These are phyloP conservation scores for Botrytis aclada DNA, from an alignment of 2,329 filamentous ascomycete genomes.

Conservation along the genomic window DNA sequence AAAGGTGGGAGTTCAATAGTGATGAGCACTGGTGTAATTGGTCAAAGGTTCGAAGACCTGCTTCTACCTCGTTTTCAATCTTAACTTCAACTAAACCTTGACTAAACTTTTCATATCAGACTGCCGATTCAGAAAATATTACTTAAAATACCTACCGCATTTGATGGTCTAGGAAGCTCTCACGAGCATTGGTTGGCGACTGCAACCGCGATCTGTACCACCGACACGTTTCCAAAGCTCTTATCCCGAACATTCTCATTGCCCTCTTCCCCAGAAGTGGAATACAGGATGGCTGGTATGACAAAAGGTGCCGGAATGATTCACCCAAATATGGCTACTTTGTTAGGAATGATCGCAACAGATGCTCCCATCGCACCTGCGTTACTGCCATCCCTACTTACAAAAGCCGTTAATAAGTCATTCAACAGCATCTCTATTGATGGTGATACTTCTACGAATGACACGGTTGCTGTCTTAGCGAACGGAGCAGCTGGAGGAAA, in stretches of 20 bases:
- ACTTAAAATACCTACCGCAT: slow-evolving; percentile 73
- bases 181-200: slow-evolving; percentile 83
- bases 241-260: slow-evolving; percentile 76
- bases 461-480: slow-evolving; percentile 90
- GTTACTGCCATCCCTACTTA: slow-evolving; percentile 68
- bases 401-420: slow-evolving; percentile 71
- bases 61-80: neutral
- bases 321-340: slow-evolving; percentile 95
- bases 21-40: slow-evolving; percentile 98
- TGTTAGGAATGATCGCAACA: slow-evolving; percentile 85
- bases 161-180: slow-evolving; percentile 64
- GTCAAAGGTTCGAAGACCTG: slow-evolving; percentile 62
- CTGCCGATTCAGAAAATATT: slow-evolving; percentile 91
- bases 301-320: slow-evolving; percentile 99
- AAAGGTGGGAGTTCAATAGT: slow-evolving; percentile 69
- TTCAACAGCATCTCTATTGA: slow-evolving; percentile 98
- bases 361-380: slow-evolving; percentile 75
- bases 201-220: slow-evolving; percentile 91
- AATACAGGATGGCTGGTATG: slow-evolving; percentile 86
- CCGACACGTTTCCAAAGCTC: slow-evolving; percentile 95
- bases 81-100: too few species aligned
- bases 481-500: slow-evolving; percentile 85
- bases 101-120: slow-evolving; percentile 41
- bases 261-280: slow-evolving; percentile 70
- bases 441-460: slow-evolving; percentile 96